Base-by-base conservation (phyloP, 352 stramenopile genomes). In the Pythium guiyangense region DNA sequence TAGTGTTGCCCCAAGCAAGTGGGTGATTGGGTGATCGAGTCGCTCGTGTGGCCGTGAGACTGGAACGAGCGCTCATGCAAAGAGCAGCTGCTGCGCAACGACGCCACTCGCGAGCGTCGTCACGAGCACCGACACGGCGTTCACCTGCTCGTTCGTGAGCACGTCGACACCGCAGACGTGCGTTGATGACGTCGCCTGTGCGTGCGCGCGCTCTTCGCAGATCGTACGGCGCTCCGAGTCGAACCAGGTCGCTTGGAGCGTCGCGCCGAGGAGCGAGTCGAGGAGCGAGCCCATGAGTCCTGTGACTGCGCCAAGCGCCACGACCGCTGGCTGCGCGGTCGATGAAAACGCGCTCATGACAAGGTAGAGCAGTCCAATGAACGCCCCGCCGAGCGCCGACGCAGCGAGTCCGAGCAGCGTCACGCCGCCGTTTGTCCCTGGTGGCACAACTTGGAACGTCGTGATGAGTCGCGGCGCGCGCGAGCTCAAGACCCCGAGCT, bases 341-440 rank as follows among this genome's bases (percentile, higher is more conserved):
- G 56, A 53, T 1, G 70, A 74, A n/a, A 59, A 63, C 9, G 77
- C 46, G 49, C 74, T 80, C 3, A 65, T 51, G n/a, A 60, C 22
- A 43, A 73, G 86, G 66, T 92, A 81, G 2, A 93, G 74, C 40
- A 80, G 39, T 2, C 92, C 96, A 52, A 98, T 88, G 29, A 98
- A 92, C 6, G 71, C 59, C 4, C 96, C 96, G 20, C 96, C 96
- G 9, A 92, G 60, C 4, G 69, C 67, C 34, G 90, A 97, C 43
- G 87, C 87, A 8, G 77, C 57, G 18, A 86, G 88, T 9, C 96
- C 96, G 2, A 86, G 63, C 3, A 79, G 6, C 8, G 91, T 97
- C n/a, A 98, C 73, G 9, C 88, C 96, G 44, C 96, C 96, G 74
- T 98, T 98, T 6, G 94, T 98, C 10, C 96, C 94, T 1, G 85